Percentiles rank a stretch among this genome's conserved stretches.
Conservation (phyloP, 257 asterid species). For the Gynochthodes officinalis region DNA sequence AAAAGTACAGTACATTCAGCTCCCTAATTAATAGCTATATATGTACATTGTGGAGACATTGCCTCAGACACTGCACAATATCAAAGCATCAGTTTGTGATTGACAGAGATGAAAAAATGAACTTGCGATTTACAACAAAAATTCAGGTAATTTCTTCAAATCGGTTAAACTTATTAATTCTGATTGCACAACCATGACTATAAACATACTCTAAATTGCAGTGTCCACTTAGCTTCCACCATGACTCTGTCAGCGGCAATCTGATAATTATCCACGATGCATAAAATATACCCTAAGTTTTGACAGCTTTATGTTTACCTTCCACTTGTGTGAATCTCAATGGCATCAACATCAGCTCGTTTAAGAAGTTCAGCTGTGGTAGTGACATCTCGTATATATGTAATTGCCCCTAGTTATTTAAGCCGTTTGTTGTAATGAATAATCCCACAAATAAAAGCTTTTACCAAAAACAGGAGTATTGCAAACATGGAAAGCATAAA, state of each 20-base stretch:
- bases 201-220: not conserved
- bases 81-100: not conserved
- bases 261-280: not conserved
- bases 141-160: not conserved
- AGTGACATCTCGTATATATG: slow-evolving; percentile 63
- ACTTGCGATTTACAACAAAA: not conserved
- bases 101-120: not conserved
- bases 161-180: not conserved
- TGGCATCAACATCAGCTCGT: slow-evolving; percentile 62
- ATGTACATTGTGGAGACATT: not conserved
- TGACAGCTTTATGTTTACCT: slow-evolving; percentile 42
- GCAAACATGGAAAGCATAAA: not conserved
- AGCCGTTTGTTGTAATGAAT: slow-evolving; percentile 11
- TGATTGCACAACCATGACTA: not conserved
- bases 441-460: not conserved
- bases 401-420: slow-evolving; percentile 49
- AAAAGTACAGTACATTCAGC: slow-evolving; percentile 13
- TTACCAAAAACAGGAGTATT: not conserved
- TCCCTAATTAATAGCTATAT: slow-evolving; percentile 15
- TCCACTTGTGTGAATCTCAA: slow-evolving; percentile 90
- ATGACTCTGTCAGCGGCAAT: no score
- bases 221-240: not conserved
- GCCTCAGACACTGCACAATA: not conserved
- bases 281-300: not conserved
- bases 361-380: slow-evolving; percentile 73